These are phyloP conservation scores for Achlya hypogyna DNA, from an alignment of 352 stramenopile genomes.

Conservation along the genomic window DNA sequence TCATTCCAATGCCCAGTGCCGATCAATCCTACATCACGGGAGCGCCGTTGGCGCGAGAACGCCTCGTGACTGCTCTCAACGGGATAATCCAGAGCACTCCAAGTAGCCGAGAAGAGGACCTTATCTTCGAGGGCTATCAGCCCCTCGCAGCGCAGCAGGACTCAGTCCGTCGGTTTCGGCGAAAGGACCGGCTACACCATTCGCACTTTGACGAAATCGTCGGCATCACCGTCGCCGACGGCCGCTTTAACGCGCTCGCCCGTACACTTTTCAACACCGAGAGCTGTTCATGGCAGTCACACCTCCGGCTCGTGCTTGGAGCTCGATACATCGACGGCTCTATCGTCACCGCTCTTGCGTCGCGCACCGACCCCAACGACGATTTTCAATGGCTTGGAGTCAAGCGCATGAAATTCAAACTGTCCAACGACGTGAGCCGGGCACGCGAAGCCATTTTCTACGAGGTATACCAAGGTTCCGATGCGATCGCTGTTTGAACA, in stretches of 20 bases:
- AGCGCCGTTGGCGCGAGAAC: too few relatives aligned
- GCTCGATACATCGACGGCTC: slow-evolving; percentile 3
- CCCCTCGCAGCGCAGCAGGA: background rate
- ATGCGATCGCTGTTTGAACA: too few relatives aligned
- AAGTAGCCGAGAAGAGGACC: background rate
- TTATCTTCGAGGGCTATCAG: slow-evolving; percentile 7
- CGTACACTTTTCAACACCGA: background rate
- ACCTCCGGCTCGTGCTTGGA: background rate
- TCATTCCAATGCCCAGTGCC: too few relatives aligned
- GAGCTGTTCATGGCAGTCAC: background rate
- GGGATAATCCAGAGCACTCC: too few relatives aligned
- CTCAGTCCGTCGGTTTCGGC: background rate
- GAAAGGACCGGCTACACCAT: background rate
- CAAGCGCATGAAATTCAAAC: background rate
- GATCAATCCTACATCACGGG: too few relatives aligned
- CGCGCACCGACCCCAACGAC: background rate
- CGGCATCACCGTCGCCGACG: background rate
- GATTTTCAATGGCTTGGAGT: slow-evolving; percentile 20
- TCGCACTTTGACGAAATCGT: slow-evolving; percentile 13
- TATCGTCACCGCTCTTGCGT: background rate
- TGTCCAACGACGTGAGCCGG: background rate
- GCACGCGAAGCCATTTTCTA: background rate
- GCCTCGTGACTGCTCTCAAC: too few relatives aligned
- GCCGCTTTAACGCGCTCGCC: background rate
- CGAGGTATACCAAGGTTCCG: background rate